Evolutionary conservation across 805 yeast genomes (phyloP).

Genomic region (Wickerhamiella siamensis): DNA sequence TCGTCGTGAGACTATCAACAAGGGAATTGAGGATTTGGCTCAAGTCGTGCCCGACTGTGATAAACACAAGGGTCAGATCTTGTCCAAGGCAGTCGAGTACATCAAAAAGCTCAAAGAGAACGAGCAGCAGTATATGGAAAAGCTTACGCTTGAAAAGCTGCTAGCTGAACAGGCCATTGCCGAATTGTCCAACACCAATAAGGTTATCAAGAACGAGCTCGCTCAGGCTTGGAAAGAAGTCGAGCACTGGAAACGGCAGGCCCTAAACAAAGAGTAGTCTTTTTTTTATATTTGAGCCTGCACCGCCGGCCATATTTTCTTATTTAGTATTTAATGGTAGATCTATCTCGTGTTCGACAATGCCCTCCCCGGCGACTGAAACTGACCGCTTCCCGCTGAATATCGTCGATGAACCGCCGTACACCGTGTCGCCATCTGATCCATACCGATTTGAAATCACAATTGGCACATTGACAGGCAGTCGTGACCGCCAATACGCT

Average conservation of each 20-base stretch:
- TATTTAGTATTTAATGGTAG: background rate
- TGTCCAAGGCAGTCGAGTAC: slow-evolving; percentile 78
- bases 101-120: slow-evolving; percentile 81
- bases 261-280: background rate
- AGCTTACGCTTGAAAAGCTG: slow-evolving; percentile 88
- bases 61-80: slow-evolving; percentile 72
- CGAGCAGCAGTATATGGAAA: slow-evolving; percentile 78
- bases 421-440: slow-evolving; percentile 2
- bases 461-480: slow-evolving; percentile 4
- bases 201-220: slow-evolving; percentile 72
- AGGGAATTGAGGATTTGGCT: slow-evolving; percentile 28
- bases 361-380: background rate
- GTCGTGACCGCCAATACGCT: slow-evolving; percentile 6
- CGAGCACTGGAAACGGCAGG: slow-evolving; percentile 53
- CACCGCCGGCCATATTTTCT: background rate
- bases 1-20: slow-evolving; percentile 25
- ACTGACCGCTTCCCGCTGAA: slow-evolving; percentile 1
- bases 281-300: background rate
- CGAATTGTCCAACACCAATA: slow-evolving; percentile 73
- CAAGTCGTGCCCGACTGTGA: slow-evolving; percentile 30
- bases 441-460: slow-evolving; percentile 5
- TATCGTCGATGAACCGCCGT: slow-evolving; percentile 17
- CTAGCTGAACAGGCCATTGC: slow-evolving; percentile 82
- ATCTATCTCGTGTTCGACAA: background rate
- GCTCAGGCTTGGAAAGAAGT: slow-evolving; percentile 87